Conservation (phyloP, 176 grass and related monocot species). For the Lolium multiflorum region DNA sequence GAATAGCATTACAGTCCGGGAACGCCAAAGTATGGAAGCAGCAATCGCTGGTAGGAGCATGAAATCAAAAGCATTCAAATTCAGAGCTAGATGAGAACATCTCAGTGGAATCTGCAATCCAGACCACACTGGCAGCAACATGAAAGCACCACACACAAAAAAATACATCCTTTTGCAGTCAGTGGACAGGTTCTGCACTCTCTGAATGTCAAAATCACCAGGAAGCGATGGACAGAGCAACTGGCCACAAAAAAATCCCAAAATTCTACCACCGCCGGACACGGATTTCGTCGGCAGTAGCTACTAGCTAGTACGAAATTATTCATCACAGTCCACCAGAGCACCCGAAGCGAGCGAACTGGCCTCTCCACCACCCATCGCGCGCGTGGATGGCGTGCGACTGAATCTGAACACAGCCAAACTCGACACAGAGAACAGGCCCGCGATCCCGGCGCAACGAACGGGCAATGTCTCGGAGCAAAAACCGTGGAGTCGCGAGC, state of each 20-base stretch:
- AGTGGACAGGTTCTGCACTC: neutral
- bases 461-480: neutral
- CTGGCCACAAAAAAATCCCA: neutral
- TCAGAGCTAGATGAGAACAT: neutral
- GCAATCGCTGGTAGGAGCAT: neutral
- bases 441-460: neutral
- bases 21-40: neutral
- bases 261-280: neutral
- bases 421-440: neutral
- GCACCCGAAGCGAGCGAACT: neutral
- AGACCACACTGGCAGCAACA: neutral
- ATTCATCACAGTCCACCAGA: neutral
- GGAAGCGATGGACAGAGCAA: neutral
- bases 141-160: neutral
- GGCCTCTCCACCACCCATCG: neutral
- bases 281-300: neutral
- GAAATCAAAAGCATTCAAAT: neutral
- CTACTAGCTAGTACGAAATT: neutral
- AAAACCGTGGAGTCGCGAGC: neutral
- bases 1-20: neutral
- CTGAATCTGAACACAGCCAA: neutral
- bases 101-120: conserved; percentile 4
- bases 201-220: neutral
- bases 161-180: neutral
- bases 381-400: neutral